A percentile compares a stretch with the other conserved stretches of the same genome.
Evolutionary conservation across 2,329 filamentous ascomycete species (phyloP).

Genomic region (Remersonia thermophila): DNA sequence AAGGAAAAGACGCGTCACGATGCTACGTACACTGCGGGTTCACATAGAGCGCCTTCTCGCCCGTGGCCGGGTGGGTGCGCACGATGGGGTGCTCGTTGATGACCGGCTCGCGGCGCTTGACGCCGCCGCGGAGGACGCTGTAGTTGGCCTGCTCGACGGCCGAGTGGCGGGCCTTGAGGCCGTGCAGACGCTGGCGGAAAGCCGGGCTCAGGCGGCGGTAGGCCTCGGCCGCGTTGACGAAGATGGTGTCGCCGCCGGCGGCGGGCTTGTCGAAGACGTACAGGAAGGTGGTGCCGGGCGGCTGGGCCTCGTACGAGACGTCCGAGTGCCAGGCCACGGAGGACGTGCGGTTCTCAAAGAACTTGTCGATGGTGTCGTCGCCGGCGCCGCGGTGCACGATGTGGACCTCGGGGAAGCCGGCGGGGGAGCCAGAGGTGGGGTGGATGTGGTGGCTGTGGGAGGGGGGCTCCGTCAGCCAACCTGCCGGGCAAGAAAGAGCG

Average conservation of each 20-base stretch:
- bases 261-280: constrained; percentile 75
- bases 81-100: constrained; percentile 65
- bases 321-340: constrained; percentile 84
- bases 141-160: constrained; percentile 68
- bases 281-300: constrained; percentile 79
- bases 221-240: constrained; percentile 66
- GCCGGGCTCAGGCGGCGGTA: constrained; percentile 69
- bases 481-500: background rate
- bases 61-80: constrained; percentile 68
- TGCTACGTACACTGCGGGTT: constrained; percentile 73
- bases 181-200: constrained; percentile 70
- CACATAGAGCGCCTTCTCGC: constrained; percentile 71
- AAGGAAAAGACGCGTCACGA: no score
- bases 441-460: constrained; percentile 52
- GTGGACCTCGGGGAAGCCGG: constrained; percentile 57
- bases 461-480: background rate
- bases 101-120: constrained; percentile 65
- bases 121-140: constrained; percentile 52
- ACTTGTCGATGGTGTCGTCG: constrained; percentile 46
- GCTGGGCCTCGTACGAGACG: constrained; percentile 77
- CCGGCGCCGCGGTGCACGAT: constrained; percentile 59
- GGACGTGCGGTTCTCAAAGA: constrained; percentile 57
- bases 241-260: constrained; percentile 75
- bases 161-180: constrained; percentile 69
- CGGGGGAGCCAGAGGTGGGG: constrained; percentile 56